phyloP scores from a whole-genome alignment of 495 filamentous ascomycete genomes.

The Extremus antarcticus region DNA sequence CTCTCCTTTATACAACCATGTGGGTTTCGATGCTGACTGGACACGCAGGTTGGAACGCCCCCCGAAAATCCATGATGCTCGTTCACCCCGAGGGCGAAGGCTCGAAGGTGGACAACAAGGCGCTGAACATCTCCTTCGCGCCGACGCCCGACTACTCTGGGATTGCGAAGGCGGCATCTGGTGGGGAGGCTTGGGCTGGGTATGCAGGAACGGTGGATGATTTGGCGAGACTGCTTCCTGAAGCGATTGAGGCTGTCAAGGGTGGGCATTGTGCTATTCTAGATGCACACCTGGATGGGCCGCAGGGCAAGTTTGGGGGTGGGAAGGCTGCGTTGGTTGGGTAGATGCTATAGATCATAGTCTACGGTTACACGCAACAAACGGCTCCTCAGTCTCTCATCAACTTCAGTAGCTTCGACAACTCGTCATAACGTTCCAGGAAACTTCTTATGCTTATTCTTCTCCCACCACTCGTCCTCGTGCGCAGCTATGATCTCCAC shows the following conservation, averaged over 20 bases:
- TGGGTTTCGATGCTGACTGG: not conserved
- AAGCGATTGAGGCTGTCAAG: constrained; percentile 29
- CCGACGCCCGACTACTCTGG: constrained; percentile 83
- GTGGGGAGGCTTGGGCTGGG: constrained; percentile 41
- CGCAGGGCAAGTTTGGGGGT: constrained; percentile 31
- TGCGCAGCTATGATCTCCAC: constrained; percentile 32
- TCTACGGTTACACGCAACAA: not conserved
- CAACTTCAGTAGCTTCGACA: too few relatives aligned
- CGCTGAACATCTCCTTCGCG: constrained; percentile 80
- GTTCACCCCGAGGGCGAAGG: constrained; percentile 34
- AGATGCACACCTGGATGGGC: constrained; percentile 33
- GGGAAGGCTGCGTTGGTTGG: constrained; percentile 27
- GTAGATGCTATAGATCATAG: too few relatives aligned
- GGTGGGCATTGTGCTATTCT: constrained; percentile 29
- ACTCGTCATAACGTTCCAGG: constrained; percentile 8
- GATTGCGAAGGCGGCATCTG: constrained; percentile 81
- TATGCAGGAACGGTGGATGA: constrained; percentile 27
- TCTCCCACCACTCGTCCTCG: constrained; percentile 28
- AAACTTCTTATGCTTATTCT: constrained; percentile 21
- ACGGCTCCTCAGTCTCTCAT: too few relatives aligned
- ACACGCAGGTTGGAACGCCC: constrained; percentile 42
- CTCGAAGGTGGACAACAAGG: constrained; percentile 66
- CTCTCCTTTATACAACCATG: constrained; percentile 2
- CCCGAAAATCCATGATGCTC: constrained; percentile 26
- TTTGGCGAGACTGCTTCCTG: constrained; percentile 23